Conservation (phyloP, 1,284 basidiomycete genomes). For the Ustanciosporium gigantosporum region DNA sequence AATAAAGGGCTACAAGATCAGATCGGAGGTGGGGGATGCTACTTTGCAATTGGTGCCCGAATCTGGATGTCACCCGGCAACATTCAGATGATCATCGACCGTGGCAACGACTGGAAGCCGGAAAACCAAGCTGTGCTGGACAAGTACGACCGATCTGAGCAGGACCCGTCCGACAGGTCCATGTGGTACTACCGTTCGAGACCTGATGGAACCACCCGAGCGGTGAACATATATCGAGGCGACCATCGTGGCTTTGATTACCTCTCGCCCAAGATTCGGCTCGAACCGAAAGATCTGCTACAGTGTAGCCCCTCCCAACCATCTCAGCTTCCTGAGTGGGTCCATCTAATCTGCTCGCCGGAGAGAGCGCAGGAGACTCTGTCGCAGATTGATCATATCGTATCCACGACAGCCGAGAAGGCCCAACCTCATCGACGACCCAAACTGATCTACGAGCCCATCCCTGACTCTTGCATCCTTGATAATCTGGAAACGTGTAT, state of each 20-base stretch:
- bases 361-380: constrained; percentile 72
- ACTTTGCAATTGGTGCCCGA: constrained; percentile 71
- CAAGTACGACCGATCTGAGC: constrained; percentile 67
- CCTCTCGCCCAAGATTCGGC: constrained; percentile 72
- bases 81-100: constrained; percentile 75
- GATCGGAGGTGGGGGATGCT: constrained; percentile 86
- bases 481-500: constrained; percentile 74
- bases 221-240: constrained; percentile 77
- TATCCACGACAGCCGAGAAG: constrained; percentile 27
- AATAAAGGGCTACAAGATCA: constrained; percentile 59
- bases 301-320: constrained; percentile 65
- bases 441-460: constrained; percentile 78
- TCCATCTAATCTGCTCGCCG: constrained; percentile 87
- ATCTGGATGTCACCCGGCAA: constrained; percentile 67
- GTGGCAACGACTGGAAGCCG: constrained; percentile 75
- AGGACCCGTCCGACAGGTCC: constrained; percentile 40
- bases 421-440: constrained; percentile 65
- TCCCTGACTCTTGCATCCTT: constrained; percentile 66
- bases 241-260: constrained; percentile 78
- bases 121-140: constrained; percentile 68
- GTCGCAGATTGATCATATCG: constrained; percentile 67
- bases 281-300: constrained; percentile 72
- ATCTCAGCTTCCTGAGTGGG: constrained; percentile 64
- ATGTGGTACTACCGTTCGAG: constrained; percentile 78
- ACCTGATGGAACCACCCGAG: constrained; percentile 70